Evolutionary conservation across 2,329 filamentous ascomycete genomes (phyloP), one percentile per base, ranked within the genome.

Genomic region (Huntiella bhutanensis): DNA sequence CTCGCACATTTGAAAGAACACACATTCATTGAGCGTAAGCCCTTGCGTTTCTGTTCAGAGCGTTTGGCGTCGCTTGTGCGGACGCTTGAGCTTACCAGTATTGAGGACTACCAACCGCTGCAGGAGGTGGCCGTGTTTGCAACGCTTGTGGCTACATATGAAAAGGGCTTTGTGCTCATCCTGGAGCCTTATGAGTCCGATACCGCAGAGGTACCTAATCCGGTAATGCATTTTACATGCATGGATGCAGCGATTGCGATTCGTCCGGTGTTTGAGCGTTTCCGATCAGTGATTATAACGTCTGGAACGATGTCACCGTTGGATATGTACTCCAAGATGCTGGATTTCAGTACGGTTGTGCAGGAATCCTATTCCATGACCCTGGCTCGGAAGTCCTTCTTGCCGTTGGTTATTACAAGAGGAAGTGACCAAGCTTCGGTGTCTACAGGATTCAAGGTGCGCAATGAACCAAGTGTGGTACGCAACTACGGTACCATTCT

Each of bases 281-380:
- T 98, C 61, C 87, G 84, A 60, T 96, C 91, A 1, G 91, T 98
- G 53, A 93, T 98, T 57, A 96, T 98, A 59, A 98, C 91, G 0
- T 96, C 91, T 0, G 91, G 91, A 52, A 98, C 91, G 1, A 85
- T 98, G 51, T 96, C 91, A 1, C 91, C 91, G 0, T 65, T 98
- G 3, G 92, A 98, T 59, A 98, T 98, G 82, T 98, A 98, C 57
- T 92, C 91, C 0, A 95, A 94, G 58, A 98, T 98, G 87, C 77
- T 98, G 19, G 82, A 85, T 45, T 98, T 98, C 63, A 71, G 72
- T 7, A 85, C 87, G 1, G 86, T 96, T 0, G 81, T 96, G 3
- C 87, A 96, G 58, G 87, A 98, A 60, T 98, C 92, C 0, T 98
- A 98, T 64, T 78, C 77, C 52, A 98, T 98, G 86, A 96, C 91